Percentiles rank a stretch among this genome's conserved stretches.
These are phyloP conservation scores for Boletus reticulatus DNA, from an alignment of 768 basidiomycete genomes.

Conservation along the genomic window DNA sequence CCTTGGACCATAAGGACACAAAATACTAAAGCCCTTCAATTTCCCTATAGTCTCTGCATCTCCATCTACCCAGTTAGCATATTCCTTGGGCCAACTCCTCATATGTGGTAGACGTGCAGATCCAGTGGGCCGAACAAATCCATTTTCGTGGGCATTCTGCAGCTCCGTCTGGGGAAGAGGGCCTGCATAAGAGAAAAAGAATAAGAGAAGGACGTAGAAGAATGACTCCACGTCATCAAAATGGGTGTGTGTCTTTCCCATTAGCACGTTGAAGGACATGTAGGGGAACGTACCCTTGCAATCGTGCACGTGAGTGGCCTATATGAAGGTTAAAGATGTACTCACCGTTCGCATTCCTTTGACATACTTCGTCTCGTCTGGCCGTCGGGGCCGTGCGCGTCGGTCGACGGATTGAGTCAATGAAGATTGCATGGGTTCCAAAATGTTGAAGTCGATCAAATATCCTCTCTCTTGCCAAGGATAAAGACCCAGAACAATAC, in stretches of 20 bases:
- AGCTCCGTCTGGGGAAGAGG: background rate
- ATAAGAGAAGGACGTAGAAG: background rate
- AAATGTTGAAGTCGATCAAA: conserved; percentile 30
- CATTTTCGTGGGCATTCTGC: background rate
- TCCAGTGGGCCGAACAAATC: background rate
- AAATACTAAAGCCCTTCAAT: too few species aligned
- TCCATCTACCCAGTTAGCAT: background rate
- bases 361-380: too few species aligned
- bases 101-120: background rate
- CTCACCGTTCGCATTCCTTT: too few species aligned
- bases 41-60: background rate
- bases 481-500: background rate
- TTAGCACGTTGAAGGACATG: background rate
- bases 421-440: background rate
- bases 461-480: conserved; percentile 20
- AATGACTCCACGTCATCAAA: conserved; percentile 1
- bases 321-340: background rate
- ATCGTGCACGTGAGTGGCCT: background rate
- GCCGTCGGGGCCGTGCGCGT: background rate
- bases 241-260: background rate
- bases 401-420: too few species aligned
- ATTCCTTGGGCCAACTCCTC: background rate
- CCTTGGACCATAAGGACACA: too few species aligned
- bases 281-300: background rate
- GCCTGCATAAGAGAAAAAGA: conserved; percentile 2